These are phyloP conservation scores for Umbelopsis isabellina DNA, from an alignment of 192 early-diverging fungal genomes.

Conservation along the genomic window DNA sequence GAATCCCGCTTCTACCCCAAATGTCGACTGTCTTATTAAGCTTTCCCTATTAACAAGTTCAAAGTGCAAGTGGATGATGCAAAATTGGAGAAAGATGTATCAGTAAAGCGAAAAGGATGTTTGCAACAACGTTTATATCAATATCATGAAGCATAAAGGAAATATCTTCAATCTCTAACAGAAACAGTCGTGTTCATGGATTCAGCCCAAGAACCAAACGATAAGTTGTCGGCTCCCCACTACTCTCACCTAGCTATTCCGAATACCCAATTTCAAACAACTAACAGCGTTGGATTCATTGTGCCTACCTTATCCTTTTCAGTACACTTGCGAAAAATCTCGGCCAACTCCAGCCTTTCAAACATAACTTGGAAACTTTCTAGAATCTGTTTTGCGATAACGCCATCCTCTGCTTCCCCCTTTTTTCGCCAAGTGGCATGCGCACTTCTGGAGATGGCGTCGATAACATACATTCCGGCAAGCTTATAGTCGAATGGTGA, in stretches of 20 bases:
- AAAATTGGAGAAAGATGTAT: slow-evolving; percentile 2
- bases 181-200: no score
- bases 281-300: not conserved
- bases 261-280: not conserved
- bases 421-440: slow-evolving; percentile 42
- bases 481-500: slow-evolving; percentile 58
- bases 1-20: slow-evolving; percentile 41
- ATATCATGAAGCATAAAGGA: no score
- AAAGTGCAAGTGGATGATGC: slow-evolving; percentile 15
- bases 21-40: slow-evolving; percentile 48
- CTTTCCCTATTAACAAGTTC: slow-evolving; percentile 36
- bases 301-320: slow-evolving; percentile 43
- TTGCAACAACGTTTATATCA: not conserved
- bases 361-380: slow-evolving; percentile 39
- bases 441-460: slow-evolving; percentile 55
- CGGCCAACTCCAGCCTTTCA: slow-evolving; percentile 11
- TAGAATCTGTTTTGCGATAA: slow-evolving; percentile 23
- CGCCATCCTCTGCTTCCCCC: slow-evolving; percentile 21
- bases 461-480: slow-evolving; percentile 64
- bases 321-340: slow-evolving; percentile 24
- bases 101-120: slow-evolving; percentile 1
- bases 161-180: no score
- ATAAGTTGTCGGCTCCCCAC: not conserved
- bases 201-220: not conserved
- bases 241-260: not conserved